These are phyloP conservation scores for Xylaria longipes DNA, from an alignment of 495 filamentous ascomycete species.

Conservation along the genomic window DNA sequence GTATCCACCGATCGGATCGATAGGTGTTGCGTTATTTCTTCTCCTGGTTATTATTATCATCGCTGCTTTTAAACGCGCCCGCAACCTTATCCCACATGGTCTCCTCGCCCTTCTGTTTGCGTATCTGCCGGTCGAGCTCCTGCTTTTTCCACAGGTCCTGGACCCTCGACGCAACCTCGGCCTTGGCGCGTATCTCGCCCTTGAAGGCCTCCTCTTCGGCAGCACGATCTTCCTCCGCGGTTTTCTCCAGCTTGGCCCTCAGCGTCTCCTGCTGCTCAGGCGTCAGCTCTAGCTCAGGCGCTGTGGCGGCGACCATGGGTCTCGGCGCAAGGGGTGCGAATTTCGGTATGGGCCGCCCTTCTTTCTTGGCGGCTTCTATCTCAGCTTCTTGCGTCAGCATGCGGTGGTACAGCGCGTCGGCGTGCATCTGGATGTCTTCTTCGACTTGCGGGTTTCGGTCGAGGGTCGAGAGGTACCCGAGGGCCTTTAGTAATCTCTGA, in stretches of 20 bases:
- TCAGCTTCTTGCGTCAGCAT: slow-evolving; percentile 79
- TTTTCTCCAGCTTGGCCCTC: slow-evolving; percentile 61
- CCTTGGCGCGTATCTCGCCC: slow-evolving; percentile 65
- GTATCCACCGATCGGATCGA: background rate
- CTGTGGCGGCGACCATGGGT: slow-evolving; percentile 13
- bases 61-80: slow-evolving; percentile 24
- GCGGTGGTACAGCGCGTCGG: slow-evolving; percentile 83
- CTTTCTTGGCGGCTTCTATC: slow-evolving; percentile 69
- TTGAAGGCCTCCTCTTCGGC: slow-evolving; percentile 69
- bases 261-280: slow-evolving; percentile 49
- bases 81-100: slow-evolving; percentile 57
- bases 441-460: slow-evolving; percentile 71
- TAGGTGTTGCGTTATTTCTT: slow-evolving; percentile 4
- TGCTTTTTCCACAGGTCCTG: slow-evolving; percentile 62
- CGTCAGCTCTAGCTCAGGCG: slow-evolving; percentile 38
- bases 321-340: slow-evolving; percentile 53
- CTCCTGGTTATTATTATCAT: background rate
- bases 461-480: slow-evolving; percentile 81
- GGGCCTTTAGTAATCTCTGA: slow-evolving; percentile 82
- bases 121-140: slow-evolving; percentile 60
- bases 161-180: slow-evolving; percentile 59
- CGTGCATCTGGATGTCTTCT: slow-evolving; percentile 95
- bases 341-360: slow-evolving; percentile 58
- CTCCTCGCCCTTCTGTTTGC: slow-evolving; percentile 65
- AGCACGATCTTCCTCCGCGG: slow-evolving; percentile 67